Conservation (phyloP, 805 yeast species). For the Candida maris region DNA sequence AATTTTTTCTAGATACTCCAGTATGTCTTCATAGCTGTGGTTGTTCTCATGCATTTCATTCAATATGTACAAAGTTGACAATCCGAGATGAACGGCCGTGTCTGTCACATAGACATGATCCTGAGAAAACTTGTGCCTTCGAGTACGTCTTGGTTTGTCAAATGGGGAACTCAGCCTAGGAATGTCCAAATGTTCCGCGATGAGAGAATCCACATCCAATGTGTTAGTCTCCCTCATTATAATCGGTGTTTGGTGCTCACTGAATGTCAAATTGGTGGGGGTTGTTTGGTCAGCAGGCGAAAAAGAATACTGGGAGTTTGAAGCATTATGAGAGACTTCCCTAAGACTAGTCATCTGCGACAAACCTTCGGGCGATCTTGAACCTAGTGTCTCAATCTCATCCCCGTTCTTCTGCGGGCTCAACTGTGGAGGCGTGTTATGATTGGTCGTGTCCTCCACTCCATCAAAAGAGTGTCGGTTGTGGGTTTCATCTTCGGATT, state of each 20-base stretch:
- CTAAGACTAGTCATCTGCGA: not conserved
- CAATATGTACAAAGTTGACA: slow-evolving; percentile 26
- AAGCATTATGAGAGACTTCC: not conserved
- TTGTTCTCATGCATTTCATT: slow-evolving; percentile 30
- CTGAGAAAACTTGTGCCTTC: slow-evolving; percentile 31
- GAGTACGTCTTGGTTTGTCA: slow-evolving; percentile 18
- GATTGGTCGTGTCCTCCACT: not conserved
- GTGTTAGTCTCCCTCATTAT: not conserved
- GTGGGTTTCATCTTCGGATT: not conserved
- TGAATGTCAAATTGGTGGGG: not conserved
- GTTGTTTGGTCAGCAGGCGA: not conserved
- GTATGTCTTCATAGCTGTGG: slow-evolving; percentile 25
- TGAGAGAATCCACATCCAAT: not conserved
- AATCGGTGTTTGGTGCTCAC: not conserved
- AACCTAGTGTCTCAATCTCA: not conserved
- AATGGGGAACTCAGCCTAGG: not conserved
- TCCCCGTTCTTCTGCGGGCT: not conserved
- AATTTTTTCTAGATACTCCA: slow-evolving; percentile 22
- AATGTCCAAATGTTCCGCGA: not conserved
- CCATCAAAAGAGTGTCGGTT: not conserved
- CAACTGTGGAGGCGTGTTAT: too few relatives aligned
- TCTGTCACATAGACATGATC: slow-evolving; percentile 36
- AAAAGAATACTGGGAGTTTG: not conserved
- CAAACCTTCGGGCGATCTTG: not conserved
- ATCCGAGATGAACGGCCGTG: slow-evolving; percentile 31